Evolutionary conservation across 2,329 filamentous ascomycete species (phyloP), one percentile per base, ranked within the genome.

Genomic region (Cryphonectria radicalis): DNA sequence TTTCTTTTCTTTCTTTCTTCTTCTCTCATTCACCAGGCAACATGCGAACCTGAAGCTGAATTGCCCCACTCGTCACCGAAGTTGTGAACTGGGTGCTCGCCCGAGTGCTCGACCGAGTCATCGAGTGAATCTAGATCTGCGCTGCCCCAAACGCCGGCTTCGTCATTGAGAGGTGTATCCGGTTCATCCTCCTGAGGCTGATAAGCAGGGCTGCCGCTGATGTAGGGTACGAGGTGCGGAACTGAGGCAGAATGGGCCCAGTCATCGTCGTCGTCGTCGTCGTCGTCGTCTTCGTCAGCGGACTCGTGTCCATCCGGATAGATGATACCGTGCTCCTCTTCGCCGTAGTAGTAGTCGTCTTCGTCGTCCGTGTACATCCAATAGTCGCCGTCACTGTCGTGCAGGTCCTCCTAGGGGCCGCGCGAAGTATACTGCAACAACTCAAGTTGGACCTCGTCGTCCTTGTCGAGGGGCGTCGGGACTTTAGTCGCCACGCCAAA

Each of bases 401-500:
- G 28, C 25, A 46, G 42, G 46, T 63, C 66, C 37, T 62, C 42
- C 71, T 72, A 72, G 43, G 62, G 43, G 14, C 25, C 60, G 40
- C n/a, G 62, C 35, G 37, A 68, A 55, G 13, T 62, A 17, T 59
- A 42, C 62, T 68, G 68, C 53, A 68, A 68, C 62, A 62, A 57
- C 46, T 71, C n/a, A 22, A 46, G 37, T 28, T 60, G n/a, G 19
- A 14, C 13, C 22, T 46, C 64, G 65, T 50, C 46, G 46, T 50
- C 46, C 65, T 5, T 13, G 37, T 50, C 67, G 62, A 11, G 68
- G 32, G 83, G 75, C n/a, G 4, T 69, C 0, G 43, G 43, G 35
- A 28, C 28, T 25, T 64, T 63, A 14, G 73, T 76, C 53, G 65
- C 62, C n/a, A 32, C 62, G 7, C 83, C 83, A 19, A 77, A 80